Base-by-base conservation (phyloP, 257 asterid genomes). In the Salvia miltiorrhiza region DNA sequence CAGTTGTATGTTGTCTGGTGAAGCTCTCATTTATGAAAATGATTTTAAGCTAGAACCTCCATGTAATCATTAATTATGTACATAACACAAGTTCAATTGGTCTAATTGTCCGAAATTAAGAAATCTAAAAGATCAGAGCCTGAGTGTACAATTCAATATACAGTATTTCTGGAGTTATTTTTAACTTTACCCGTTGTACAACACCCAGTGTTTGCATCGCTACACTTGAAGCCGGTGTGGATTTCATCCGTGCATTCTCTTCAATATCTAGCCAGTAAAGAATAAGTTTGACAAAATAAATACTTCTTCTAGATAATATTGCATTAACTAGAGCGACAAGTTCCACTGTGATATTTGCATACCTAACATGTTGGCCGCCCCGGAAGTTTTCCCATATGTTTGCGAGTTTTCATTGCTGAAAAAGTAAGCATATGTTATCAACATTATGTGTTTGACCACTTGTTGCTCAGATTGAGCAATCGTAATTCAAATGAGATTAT, bases 181-280 rank as follows among this genome's bases (percentile, higher is more conserved):
- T 32, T 52, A 69, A 19, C 63, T 70, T 82, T 93, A 90, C 98
- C 94, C 72, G 80, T 67, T 76, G 84, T 40, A 78, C 55, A 50
- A 82, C 82, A 69, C 96, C 92, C 72, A 81, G 78, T 59, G 90
- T 82, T 69, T 84, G 86, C 80, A 84, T 78, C 57, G 89, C 89
- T 71, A 80, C 82, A 76, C 80, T 79, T 70, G 98, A 81, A 74
- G 92, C 86, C 60, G 85, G 73, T 32, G 81, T 39, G 64, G 86
- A 74, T 72, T 87, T 90, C 78, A 67, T 72, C 77, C 83, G 65
- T 43, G 65, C 56, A 66, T 69, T 77, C 74, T 80, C 92, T 69
- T 84, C 87, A 65, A 63, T 77, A 74, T 87, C 96, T 93, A 77
- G n/a, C 49, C 23, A 47, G 54, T 55, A 67, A 73, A 69, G 50